These are phyloP conservation scores for Coniochaeta prunicola DNA, from an alignment of 2,329 filamentous ascomycete genomes.

Conservation along the genomic window DNA sequence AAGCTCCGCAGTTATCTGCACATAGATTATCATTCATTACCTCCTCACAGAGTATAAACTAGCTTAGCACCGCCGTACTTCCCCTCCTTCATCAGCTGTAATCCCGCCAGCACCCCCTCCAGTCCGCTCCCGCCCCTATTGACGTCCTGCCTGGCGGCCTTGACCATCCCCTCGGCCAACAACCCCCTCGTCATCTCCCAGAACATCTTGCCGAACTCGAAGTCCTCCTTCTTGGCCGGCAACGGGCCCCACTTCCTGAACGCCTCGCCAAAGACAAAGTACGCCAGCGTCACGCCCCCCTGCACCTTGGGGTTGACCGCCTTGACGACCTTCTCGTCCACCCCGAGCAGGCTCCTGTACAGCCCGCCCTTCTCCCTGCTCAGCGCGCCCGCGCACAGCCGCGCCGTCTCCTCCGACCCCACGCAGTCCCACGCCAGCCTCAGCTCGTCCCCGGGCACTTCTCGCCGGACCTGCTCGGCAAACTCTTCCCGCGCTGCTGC, in stretches of 20 bases:
- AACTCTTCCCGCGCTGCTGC: slow-evolving; percentile 9
- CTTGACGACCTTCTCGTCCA: slow-evolving; percentile 5
- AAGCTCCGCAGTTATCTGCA: too few species aligned
- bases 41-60: slow-evolving; percentile 23
- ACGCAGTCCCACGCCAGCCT: slow-evolving; percentile 29
- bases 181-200: slow-evolving; percentile 22
- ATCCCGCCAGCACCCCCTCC: slow-evolving; percentile 21
- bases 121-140: slow-evolving; percentile 20
- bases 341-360: slow-evolving; percentile 19
- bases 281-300: slow-evolving; percentile 24
- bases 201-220: slow-evolving; percentile 25
- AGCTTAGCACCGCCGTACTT: slow-evolving; percentile 31
- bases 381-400: slow-evolving; percentile 23
- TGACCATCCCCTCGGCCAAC: slow-evolving; percentile 25
- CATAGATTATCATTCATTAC: too few species aligned
- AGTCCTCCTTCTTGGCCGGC: slow-evolving; percentile 19
- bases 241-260: slow-evolving; percentile 19
- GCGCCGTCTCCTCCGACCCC: slow-evolving; percentile 15
- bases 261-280: slow-evolving; percentile 30
- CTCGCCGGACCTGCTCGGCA: slow-evolving; percentile 12
- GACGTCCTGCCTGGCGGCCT: slow-evolving; percentile 19
- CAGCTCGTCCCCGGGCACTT: slow-evolving; percentile 16
- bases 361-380: slow-evolving; percentile 21
- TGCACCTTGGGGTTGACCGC: slow-evolving; percentile 7
- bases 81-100: slow-evolving; percentile 20